Evolutionary conservation across 176 grass and related monocot genomes (phyloP), one percentile per base, ranked within the genome.

Genomic region (Cenchrus fungigraminus): DNA sequence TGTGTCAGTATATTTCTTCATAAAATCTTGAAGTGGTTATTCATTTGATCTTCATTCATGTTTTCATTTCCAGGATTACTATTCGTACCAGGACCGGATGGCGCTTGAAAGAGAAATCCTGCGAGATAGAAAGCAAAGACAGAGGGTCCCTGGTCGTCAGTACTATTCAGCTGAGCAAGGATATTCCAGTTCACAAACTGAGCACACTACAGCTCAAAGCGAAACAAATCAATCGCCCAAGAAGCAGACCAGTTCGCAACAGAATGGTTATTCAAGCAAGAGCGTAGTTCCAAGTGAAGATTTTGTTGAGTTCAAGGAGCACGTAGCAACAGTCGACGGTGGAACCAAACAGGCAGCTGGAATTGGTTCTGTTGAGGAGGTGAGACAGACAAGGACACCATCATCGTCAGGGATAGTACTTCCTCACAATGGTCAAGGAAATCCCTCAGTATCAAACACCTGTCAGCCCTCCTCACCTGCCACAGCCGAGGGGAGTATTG

Each of bases 1-100:
- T 49, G 32, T 47, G 16, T 1, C 12, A 8, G 20, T 63, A 57
- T 11, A 22, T 69, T 66, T 58, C 11, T 59, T 28, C 0, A 1
- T 32, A 53, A 77, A 57, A 71, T 40, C 19, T 58, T 5, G 55
- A 28, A 46, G 16, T 44, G 28, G 7, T 44, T 70, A 87, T 73
- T 86, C 14, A 73, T 22, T 61, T 16, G 5, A 85, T 43, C 66
- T 74, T 66, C 29, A 5, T 52, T 77, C 37, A 56, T 73, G 5
- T 77, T 44, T 31, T 82, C 25, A 49, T 70, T 82, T 92, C 32
- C 73, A 93, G 91, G 62, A 1, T 22, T 82, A 62, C 37, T 4
- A 53, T 13, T 15, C 44, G 32, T 85, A 78, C 59, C 78, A 19
- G 58, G 77, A 87, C 6, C 87, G 44, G 10, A 13, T 84, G 8